A percentile compares a stretch with the other conserved stretches of the same genome.
phyloP scores from a whole-genome alignment of 495 filamentous ascomycete species.

The Penicillium antarcticum region DNA sequence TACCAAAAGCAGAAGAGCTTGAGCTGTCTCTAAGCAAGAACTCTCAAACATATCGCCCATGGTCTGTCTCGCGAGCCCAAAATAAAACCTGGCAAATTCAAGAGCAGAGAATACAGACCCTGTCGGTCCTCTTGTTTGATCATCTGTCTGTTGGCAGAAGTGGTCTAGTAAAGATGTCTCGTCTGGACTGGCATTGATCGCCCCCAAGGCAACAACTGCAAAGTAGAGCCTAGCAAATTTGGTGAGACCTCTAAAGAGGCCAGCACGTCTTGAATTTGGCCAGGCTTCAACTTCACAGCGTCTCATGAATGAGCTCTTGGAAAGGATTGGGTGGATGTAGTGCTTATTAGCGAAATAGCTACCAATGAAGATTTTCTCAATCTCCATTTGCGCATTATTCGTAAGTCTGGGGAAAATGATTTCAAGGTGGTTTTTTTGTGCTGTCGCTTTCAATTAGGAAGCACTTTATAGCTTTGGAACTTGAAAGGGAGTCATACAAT shows the following conservation, averaged over 20 bases:
- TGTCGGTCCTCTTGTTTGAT: background rate
- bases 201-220: constrained; percentile 22
- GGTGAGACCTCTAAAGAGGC: constrained; percentile 12
- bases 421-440: background rate
- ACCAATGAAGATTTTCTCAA: constrained; percentile 26
- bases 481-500: background rate
- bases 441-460: background rate
- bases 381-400: constrained; percentile 15
- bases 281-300: constrained; percentile 22
- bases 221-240: constrained; percentile 23
- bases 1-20: constrained; percentile 24
- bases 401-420: constrained; percentile 7
- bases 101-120: constrained; percentile 11
- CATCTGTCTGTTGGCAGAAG: constrained; percentile 13
- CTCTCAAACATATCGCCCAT: constrained; percentile 27
- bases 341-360: constrained; percentile 28
- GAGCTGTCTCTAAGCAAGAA: constrained; percentile 21
- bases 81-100: constrained; percentile 25
- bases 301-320: constrained; percentile 19
- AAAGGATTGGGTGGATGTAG: constrained; percentile 24
- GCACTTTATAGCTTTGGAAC: too few species aligned
- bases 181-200: constrained; percentile 22
- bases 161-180: constrained; percentile 20
- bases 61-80: constrained; percentile 18
- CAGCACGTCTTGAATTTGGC: constrained; percentile 2